A percentile compares a stretch with the other conserved stretches of the same genome.
phyloP scores from a whole-genome alignment of 2,329 filamentous ascomycete species.

The Colletotrichum orbiculare region DNA sequence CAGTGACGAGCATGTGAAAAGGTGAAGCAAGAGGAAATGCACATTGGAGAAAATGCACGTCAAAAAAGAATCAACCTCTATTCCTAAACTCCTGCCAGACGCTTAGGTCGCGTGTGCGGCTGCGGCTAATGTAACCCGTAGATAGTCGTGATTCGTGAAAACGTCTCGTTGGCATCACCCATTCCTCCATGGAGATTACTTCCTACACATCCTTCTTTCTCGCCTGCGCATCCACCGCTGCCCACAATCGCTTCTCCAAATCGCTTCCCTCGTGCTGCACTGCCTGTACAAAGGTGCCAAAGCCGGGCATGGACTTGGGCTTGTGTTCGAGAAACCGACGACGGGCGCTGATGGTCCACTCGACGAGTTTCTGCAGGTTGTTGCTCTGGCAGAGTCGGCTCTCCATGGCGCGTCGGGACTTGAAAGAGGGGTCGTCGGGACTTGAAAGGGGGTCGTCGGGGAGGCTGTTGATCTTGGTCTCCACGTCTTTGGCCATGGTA shows the following conservation, averaged over 20 bases:
- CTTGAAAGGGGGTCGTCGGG: neutral
- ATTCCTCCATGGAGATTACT: too few species aligned
- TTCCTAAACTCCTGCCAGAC: too few species aligned
- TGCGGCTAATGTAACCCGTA: too few species aligned
- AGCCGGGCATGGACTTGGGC: conserved; percentile 23
- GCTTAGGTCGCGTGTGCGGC: too few species aligned
- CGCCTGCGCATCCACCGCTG: conserved; percentile 2
- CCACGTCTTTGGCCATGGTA: conserved; percentile 18
- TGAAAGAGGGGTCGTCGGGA: neutral
- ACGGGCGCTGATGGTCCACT: conserved; percentile 20
- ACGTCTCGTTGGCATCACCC: too few species aligned
- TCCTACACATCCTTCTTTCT: neutral
- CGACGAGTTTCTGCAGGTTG: conserved; percentile 18
- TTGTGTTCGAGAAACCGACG: conserved; percentile 8
- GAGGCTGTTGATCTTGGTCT: neutral
- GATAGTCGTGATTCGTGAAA: too few species aligned
- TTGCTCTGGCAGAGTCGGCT: conserved; percentile 9
- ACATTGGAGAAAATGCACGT: neutral
- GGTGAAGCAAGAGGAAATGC: neutral
- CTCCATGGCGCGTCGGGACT: conserved; percentile 23
- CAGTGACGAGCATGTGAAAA: conserved; percentile 4
- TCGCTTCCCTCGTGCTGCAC: neutral
- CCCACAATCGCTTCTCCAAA: conserved; percentile 21
- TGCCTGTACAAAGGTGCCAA: conserved; percentile 12
- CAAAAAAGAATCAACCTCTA: neutral